Conservation (phyloP, 1,284 basidiomycete genomes). For the Cryptococcus depauperatus region DNA sequence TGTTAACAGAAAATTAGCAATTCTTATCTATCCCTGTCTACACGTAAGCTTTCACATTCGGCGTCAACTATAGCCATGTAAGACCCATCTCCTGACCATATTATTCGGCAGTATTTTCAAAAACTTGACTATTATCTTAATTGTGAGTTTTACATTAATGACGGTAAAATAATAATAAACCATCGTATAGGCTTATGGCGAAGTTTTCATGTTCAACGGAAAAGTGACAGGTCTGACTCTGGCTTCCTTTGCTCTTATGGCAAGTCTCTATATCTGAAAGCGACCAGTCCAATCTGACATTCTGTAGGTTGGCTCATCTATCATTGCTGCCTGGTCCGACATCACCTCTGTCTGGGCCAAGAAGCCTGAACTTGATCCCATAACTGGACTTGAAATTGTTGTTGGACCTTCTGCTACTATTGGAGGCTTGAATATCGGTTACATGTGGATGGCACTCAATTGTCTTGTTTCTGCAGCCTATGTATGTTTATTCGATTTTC, state of each 20-base stretch:
- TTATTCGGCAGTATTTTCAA: constrained; percentile 75
- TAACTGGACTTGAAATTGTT: constrained; percentile 33
- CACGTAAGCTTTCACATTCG: constrained; percentile 49
- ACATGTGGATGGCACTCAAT: constrained; percentile 94
- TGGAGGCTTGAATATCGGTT: constrained; percentile 67
- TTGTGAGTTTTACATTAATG: constrained; percentile 47
- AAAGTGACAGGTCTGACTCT: constrained; percentile 80
- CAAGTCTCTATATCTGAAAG: constrained; percentile 45
- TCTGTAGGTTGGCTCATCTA: constrained; percentile 73
- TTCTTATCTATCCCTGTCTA: constrained; percentile 87
- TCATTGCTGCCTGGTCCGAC: constrained; percentile 94
- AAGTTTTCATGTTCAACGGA: constrained; percentile 94
- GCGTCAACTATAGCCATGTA: neutral
- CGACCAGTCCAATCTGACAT: too few species aligned
- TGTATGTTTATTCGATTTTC: constrained; percentile 50
- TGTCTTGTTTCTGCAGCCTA: constrained; percentile 87
- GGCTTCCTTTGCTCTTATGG: constrained; percentile 88
- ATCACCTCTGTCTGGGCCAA: constrained; percentile 49
- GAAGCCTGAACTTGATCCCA: constrained; percentile 31
- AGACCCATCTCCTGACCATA: neutral
- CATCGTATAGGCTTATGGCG: constrained; percentile 47
- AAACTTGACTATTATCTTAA: constrained; percentile 96
- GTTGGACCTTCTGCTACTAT: constrained; percentile 23
- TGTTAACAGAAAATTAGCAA: constrained; percentile 54
- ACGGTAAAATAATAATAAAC: neutral